Evolutionary conservation across 2,329 filamentous ascomycete species (phyloP), one percentile per base, ranked within the genome.

Genomic region (Hymenoscyphus scutula): DNA sequence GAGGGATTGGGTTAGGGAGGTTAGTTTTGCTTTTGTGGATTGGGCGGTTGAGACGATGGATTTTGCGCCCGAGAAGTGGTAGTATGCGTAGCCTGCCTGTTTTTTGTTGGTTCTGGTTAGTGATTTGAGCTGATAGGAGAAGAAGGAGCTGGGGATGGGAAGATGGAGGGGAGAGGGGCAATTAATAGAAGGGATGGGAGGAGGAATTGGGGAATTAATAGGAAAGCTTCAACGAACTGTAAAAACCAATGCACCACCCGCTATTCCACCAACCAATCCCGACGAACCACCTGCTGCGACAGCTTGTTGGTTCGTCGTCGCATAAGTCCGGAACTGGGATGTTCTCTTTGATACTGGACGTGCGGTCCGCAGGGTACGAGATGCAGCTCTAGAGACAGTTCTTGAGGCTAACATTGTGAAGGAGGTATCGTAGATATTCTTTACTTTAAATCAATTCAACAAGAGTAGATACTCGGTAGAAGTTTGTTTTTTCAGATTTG

Each of bases 21-120:
- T 76, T 74, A 89, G 84, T 71, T 89, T 85, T 60, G 79, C 76
- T 72, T 86, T 82, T 2, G 86, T 84, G 59, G 86, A 80, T 59
- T 81, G 80, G 10, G 79, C 77, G 2, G 80, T 79, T 57, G 78
- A 73, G 11, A 84, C 78, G 13, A 82, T 69, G 0, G 78, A 63
- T 53, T 72, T 73, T 19, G 67, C 70, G 56, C 72, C 82, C 3
- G 82, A 84, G 71, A 80, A 80, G 58, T 81, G 75, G 73, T 86
- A 86, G 74, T 79, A 84, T 62, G 72, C 68, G 70, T 84, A 85
- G 34, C 79, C 80, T 6, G 77, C 64, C 71, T 73, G 13, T 25
- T n/a, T 17, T 25, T 1, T 7, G n/a, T 62, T 38, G 29, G 23
- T 54, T 51, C 51, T 53, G n/a, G n/a, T n/a, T n/a, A n/a, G n/a